Evolutionary conservation across 306 rosid genomes (phyloP).

Genomic region (Aeschynomene evenia): DNA sequence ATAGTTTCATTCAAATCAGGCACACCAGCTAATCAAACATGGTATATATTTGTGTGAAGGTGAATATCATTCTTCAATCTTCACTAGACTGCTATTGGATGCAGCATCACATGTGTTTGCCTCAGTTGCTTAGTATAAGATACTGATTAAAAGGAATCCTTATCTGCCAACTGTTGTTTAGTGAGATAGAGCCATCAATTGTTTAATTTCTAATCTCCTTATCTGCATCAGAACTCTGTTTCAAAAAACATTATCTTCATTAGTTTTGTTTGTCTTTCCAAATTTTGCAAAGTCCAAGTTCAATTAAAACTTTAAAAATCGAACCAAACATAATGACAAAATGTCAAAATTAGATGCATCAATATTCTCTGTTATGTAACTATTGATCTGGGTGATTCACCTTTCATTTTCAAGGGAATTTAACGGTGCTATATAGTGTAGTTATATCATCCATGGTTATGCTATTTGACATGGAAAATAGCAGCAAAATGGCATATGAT

Average conservation of each 20-base stretch:
- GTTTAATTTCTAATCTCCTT: background rate
- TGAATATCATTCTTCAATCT: too few species aligned
- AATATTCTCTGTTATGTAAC: background rate
- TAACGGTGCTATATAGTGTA: background rate
- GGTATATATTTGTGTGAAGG: background rate
- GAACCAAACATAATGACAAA: background rate
- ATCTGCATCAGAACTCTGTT: background rate
- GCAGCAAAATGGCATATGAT: background rate
- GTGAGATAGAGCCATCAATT: slow-evolving; percentile 19
- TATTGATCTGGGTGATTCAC: background rate
- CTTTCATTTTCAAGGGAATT: background rate
- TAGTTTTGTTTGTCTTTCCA: background rate
- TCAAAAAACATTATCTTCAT: background rate
- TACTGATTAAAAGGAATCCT: slow-evolving; percentile 25
- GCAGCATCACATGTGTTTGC: slow-evolving; percentile 24
- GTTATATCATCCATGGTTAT: background rate
- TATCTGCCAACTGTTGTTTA: slow-evolving; percentile 32
- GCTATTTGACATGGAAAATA: background rate
- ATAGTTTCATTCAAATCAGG: background rate
- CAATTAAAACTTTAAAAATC: background rate
- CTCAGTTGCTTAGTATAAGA: slow-evolving; percentile 9
- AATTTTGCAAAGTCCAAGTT: background rate
- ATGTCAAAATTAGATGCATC: background rate
- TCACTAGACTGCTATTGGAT: slow-evolving; percentile 3
- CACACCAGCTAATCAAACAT: slow-evolving; percentile 23